Conservation (phyloP, 331 rosid species). For the Acacia concinna region DNA sequence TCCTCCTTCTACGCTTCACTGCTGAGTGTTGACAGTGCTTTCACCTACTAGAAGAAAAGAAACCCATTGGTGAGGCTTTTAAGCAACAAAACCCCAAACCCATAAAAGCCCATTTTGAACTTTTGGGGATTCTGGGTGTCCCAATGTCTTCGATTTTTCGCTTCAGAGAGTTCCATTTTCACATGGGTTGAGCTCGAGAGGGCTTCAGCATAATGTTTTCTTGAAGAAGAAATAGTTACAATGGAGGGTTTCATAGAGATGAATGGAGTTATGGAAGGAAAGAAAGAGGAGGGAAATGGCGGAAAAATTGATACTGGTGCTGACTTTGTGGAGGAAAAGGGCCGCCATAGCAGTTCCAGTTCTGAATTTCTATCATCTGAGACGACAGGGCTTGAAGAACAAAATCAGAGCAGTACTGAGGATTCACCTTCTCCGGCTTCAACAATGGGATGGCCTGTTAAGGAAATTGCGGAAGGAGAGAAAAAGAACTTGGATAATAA, state of each 20-base stretch:
- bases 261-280: conserved; percentile 37
- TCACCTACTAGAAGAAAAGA: conserved; percentile 29
- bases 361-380: conserved; percentile 78
- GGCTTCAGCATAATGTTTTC: conserved; percentile 48
- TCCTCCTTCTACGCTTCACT: conserved; percentile 24
- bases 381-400: conserved; percentile 75
- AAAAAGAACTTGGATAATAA: conserved; percentile 44
- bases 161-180: conserved; percentile 45
- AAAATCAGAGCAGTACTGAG: conserved; percentile 74
- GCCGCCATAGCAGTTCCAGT: conserved; percentile 76
- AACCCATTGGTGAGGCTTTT: conserved; percentile 38
- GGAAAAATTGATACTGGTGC: conserved; percentile 43
- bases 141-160: conserved; percentile 46
- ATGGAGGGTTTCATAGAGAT: conserved; percentile 60
- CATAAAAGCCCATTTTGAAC: conserved; percentile 42
- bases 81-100: conserved; percentile 29
- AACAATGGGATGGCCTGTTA: conserved; percentile 68
- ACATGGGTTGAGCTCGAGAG: conserved; percentile 47
- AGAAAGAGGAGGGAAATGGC: conserved; percentile 36
- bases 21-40: conserved; percentile 65
- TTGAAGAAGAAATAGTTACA: conserved; percentile 38
- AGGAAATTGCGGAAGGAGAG: conserved; percentile 40
- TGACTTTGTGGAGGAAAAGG: conserved; percentile 61
- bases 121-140: conserved; percentile 51
- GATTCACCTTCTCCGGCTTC: conserved; percentile 71